Conservation (phyloP, 768 basidiomycete species). For the Cyclocybe aegerita region DNA sequence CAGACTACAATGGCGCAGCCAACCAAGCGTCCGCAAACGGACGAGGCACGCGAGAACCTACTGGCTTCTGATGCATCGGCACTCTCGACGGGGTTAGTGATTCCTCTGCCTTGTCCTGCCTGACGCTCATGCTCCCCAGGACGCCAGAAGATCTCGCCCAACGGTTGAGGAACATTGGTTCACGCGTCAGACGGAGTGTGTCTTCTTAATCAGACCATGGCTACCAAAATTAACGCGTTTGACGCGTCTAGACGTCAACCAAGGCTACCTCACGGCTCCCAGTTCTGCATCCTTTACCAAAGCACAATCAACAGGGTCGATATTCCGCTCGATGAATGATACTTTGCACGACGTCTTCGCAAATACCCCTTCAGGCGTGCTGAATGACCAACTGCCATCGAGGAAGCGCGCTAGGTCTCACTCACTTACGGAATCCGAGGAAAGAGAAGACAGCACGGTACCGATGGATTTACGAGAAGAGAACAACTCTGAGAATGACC, state of each 20-base stretch:
- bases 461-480: not conserved
- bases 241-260: slow-evolving; percentile 51
- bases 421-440: slow-evolving; percentile 21
- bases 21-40: slow-evolving; percentile 29
- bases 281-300: slow-evolving; percentile 34
- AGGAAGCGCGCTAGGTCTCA: slow-evolving; percentile 33
- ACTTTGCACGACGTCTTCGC: slow-evolving; percentile 48
- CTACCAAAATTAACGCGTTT: slow-evolving; percentile 12
- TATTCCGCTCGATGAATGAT: slow-evolving; percentile 59
- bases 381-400: slow-evolving; percentile 13
- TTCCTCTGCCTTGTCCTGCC: not conserved
- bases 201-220: slow-evolving; percentile 4
- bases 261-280: slow-evolving; percentile 51
- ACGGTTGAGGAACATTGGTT: slow-evolving; percentile 54
- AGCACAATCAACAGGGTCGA: slow-evolving; percentile 36
- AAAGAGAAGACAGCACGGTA: not conserved
- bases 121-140: slow-evolving; percentile 22
- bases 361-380: slow-evolving; percentile 3
- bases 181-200: slow-evolving; percentile 63
- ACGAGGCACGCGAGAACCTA: slow-evolving; percentile 12
- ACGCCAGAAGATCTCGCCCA: slow-evolving; percentile 48
- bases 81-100: slow-evolving; percentile 9
- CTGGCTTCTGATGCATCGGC: slow-evolving; percentile 7
- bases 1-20: slow-evolving; percentile 12
- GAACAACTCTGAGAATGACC: not conserved